These are phyloP conservation scores for Pyrenophora tritici-repentis DNA, from an alignment of 2,329 filamentous ascomycete species.

Conservation along the genomic window DNA sequence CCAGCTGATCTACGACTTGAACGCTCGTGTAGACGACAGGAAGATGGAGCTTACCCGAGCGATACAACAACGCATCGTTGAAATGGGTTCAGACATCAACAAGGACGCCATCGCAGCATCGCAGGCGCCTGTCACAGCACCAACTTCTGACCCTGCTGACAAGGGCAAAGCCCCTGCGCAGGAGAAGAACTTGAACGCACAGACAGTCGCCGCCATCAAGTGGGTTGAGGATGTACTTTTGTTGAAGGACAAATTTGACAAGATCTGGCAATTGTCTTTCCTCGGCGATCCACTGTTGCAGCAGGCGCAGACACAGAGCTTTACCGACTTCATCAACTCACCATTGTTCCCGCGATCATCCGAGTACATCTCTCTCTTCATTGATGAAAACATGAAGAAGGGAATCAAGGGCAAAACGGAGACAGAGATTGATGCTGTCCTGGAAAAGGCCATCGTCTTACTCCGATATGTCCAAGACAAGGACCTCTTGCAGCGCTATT, in stretches of 20 bases:
- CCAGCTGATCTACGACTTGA: slow-evolving; percentile 77
- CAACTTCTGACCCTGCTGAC: slow-evolving; percentile 55
- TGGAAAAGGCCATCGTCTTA: slow-evolving; percentile 88
- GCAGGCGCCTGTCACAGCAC: slow-evolving; percentile 57
- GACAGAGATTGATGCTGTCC: slow-evolving; percentile 76
- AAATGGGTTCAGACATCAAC: slow-evolving; percentile 84
- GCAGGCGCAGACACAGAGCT: slow-evolving; percentile 81
- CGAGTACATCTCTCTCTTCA: slow-evolving; percentile 93
- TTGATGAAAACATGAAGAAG: slow-evolving; percentile 94
- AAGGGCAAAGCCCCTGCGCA: slow-evolving; percentile 51
- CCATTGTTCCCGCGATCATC: slow-evolving; percentile 73
- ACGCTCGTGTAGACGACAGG: slow-evolving; percentile 74
- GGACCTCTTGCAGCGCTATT: slow-evolving; percentile 95
- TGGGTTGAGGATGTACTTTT: slow-evolving; percentile 92
- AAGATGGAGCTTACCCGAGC: slow-evolving; percentile 72
- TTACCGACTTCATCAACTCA: slow-evolving; percentile 88
- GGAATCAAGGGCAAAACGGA: slow-evolving; percentile 94
- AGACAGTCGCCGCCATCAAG: slow-evolving; percentile 84
- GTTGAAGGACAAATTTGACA: slow-evolving; percentile 89
- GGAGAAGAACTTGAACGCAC: slow-evolving; percentile 68
- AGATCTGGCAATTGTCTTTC: slow-evolving; percentile 75
- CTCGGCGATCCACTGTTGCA: slow-evolving; percentile 75
- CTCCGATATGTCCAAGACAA: slow-evolving; percentile 89
- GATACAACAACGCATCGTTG: slow-evolving; percentile 74
- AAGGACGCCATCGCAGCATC: slow-evolving; percentile 62